phyloP scores from a whole-genome alignment of 306 rosid species.

The Quercus mongolica region DNA sequence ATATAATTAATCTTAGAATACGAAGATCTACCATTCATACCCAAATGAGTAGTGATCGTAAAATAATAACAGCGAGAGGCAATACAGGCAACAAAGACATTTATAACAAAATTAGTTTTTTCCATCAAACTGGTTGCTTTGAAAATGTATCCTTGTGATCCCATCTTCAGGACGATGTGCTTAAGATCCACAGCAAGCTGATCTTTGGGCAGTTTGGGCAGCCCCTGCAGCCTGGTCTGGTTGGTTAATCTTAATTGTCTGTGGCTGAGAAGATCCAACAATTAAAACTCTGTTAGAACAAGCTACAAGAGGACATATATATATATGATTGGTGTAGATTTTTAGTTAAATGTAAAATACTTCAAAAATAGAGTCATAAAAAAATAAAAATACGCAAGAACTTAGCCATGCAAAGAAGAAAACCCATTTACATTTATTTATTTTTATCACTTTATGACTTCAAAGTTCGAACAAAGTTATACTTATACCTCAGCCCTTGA shows the following conservation, averaged over 20 bases:
- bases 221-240: conserved; percentile 74
- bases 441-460: conserved; percentile 4
- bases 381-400: neutral
- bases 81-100: conserved; percentile 50
- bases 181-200: conserved; percentile 90
- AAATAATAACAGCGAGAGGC: conserved; percentile 33
- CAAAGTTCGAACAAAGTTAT: conserved; percentile 12
- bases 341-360: neutral
- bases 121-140: conserved; percentile 31
- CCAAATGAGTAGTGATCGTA: conserved; percentile 40
- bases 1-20: conserved; percentile 37
- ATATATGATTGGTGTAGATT: neutral
- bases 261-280: conserved; percentile 65
- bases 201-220: conserved; percentile 63
- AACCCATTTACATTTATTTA: neutral
- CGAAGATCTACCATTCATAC: conserved; percentile 62
- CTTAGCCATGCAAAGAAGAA: neutral
- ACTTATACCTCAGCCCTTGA: conserved; percentile 87
- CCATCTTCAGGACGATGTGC: conserved; percentile 6
- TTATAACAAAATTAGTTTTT: conserved; percentile 55
- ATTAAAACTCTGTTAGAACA: neutral
- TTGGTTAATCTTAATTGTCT: conserved; percentile 81
- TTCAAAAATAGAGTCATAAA: neutral
- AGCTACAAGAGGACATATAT: neutral
- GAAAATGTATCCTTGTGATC: conserved; percentile 27